Evolutionary conservation across 306 rosid genomes (phyloP).

Genomic region (Cicer judaicum): DNA sequence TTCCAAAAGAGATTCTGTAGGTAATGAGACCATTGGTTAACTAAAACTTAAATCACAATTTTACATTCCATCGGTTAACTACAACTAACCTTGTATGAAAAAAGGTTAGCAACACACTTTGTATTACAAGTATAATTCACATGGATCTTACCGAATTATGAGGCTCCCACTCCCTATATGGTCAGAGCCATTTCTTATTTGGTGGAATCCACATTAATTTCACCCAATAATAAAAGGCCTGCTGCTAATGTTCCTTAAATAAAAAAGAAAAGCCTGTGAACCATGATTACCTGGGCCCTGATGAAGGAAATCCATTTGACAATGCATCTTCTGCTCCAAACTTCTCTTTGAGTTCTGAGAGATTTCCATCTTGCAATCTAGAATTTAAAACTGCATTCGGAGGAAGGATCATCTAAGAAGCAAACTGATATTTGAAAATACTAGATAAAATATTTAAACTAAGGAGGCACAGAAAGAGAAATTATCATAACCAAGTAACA

Average conservation of each 20-base stretch:
- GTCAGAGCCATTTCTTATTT: constrained; percentile 15
- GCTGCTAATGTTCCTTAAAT: background rate
- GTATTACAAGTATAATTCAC: background rate
- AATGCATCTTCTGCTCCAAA: constrained; percentile 48
- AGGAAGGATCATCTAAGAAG: constrained; percentile 33
- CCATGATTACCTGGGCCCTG: constrained; percentile 54
- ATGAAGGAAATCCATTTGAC: constrained; percentile 62
- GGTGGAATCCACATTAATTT: background rate
- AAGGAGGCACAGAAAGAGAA: background rate
- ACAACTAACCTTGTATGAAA: background rate
- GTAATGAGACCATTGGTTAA: background rate
- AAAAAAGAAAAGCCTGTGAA: constrained; percentile 14
- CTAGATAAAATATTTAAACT: constrained; percentile 1
- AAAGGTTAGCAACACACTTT: background rate
- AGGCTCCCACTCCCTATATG: constrained; percentile 1
- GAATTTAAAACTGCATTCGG: constrained; percentile 52
- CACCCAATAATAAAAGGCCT: background rate
- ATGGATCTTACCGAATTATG: background rate
- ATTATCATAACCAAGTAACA: constrained; percentile 3
- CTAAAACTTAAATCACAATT: background rate
- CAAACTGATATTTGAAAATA: constrained; percentile 24
- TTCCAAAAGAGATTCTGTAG: constrained; percentile 20
- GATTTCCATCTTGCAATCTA: constrained; percentile 48
- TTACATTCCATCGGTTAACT: constrained; percentile 8
- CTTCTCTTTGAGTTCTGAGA: constrained; percentile 47